Evolutionary conservation across 768 basidiomycete species (phyloP), one percentile per base, ranked within the genome.

Genomic region (Phlegmacium glaucopus): DNA sequence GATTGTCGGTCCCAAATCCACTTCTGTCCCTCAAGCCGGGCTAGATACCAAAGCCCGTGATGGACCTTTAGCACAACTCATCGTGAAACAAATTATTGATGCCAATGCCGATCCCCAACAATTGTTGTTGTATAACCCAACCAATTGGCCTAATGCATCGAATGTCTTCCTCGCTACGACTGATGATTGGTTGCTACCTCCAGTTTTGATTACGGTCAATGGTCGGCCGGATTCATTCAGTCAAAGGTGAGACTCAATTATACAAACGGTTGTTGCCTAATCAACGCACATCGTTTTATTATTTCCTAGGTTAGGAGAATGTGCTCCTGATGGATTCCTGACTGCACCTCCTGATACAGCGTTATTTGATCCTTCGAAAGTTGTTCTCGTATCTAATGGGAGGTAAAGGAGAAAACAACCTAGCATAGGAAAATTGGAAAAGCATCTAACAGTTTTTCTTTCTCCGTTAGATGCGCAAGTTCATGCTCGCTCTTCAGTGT

Each of bases 301-400:
- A n/a, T 11, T 45, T 3, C n/a, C 45, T 57, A 76, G 76, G 42
- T 53, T 77, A 16, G 77, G 75, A 18, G 67, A 77, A 61, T 77
- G 75, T 45, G 53, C 59, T 9, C 49, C 60, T 6, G 48, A 49
- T 13, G 48, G 47, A 11, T 64, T 60, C 50, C 59, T 61, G 1
- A 49, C 43, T 40, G 42, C 57, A 13, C 70, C 77, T 41, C 80
- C 81, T 6, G 53, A 63, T 4, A 62, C 65, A 37, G 71, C 70
- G 16, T 62, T 84, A 16, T 83, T 83, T 53, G 69, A 78, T 42
- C 61, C 75, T 4, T 67, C 68, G 56, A 75, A 78, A 47, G 72
- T 81, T 10, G 76, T 69, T 13, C 78, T 83, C 45, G 68, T 83
- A 9, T 76, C 71, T n/a, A n/a, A n/a, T n/a, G n/a, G n/a, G n/a